Evolutionary conservation across 306 rosid species (phyloP).

Genomic region (Leucaena leucocephala): DNA sequence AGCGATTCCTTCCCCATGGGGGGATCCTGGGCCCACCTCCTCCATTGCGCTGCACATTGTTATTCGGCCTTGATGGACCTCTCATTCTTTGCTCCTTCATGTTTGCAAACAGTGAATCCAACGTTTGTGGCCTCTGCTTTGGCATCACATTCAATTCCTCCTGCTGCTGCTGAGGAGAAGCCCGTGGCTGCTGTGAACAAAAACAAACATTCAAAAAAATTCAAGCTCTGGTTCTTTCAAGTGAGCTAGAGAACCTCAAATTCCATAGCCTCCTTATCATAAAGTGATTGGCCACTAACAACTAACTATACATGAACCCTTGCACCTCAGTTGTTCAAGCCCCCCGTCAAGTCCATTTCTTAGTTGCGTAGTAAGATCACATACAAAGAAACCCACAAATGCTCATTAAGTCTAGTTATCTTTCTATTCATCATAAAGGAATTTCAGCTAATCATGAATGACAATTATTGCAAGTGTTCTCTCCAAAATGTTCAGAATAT

Average conservation of each 20-base stretch:
- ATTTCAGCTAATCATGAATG: not conserved
- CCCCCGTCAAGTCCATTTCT: not conserved
- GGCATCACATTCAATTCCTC: conserved; percentile 42
- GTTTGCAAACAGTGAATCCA: conserved; percentile 85
- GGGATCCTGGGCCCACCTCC: conserved; percentile 57
- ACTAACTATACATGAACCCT: not conserved
- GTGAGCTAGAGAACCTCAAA: not conserved
- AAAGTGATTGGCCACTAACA: not conserved
- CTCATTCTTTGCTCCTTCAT: conserved; percentile 87
- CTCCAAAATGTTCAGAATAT: not conserved
- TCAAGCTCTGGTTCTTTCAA: not conserved
- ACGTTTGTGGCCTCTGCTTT: conserved; percentile 75
- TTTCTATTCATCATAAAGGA: not conserved
- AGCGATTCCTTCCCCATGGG: conserved; percentile 74
- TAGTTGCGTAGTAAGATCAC: not conserved
- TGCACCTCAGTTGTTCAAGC: not conserved
- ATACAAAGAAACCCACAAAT: not conserved
- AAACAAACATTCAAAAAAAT: conserved; percentile 2
- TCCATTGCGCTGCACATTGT: conserved; percentile 47
- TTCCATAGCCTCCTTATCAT: not conserved
- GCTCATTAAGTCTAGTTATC: not conserved
- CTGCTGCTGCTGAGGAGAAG: conserved; percentile 37
- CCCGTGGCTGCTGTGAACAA: conserved; percentile 41
- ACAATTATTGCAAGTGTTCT: not conserved
- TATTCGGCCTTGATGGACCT: conserved; percentile 55